Evolutionary conservation across 2,329 filamentous ascomycete genomes (phyloP).

Genomic region (Beauveria rudraprayagi): DNA sequence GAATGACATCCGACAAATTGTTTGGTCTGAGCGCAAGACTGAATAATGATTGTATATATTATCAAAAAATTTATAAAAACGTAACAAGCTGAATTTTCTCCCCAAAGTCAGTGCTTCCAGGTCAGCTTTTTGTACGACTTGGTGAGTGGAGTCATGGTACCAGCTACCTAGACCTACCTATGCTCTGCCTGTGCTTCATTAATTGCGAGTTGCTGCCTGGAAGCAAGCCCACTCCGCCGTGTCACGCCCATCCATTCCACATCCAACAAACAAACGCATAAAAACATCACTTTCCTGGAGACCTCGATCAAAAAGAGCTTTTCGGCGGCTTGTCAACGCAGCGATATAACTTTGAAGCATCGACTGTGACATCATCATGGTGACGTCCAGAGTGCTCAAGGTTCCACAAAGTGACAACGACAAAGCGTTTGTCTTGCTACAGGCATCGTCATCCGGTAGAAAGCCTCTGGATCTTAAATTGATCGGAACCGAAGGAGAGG

Average conservation of each 20-base stretch:
- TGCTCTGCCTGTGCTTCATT: neutral
- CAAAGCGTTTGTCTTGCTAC: constrained; percentile 46
- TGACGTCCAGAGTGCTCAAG: constrained; percentile 1
- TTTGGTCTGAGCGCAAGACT: too few relatives aligned
- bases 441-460: constrained; percentile 43
- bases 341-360: neutral
- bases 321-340: neutral
- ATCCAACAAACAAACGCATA: neutral
- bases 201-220: neutral
- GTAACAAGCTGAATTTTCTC: too few relatives aligned
- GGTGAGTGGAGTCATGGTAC: neutral
- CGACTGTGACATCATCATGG: neutral
- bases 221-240: neutral
- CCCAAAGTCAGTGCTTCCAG: too few relatives aligned
- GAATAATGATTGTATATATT: too few relatives aligned
- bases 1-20: too few relatives aligned
- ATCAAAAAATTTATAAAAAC: too few relatives aligned
- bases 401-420: constrained; percentile 9
- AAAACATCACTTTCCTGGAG: too few relatives aligned
- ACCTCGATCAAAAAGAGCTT: neutral
- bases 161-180: too few relatives aligned
- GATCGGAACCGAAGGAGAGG: constrained; percentile 58
- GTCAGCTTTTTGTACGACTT: too few relatives aligned
- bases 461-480: constrained; percentile 57
- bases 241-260: neutral